Conservation (phyloP, 139 green algal genomes). For the Pycnococcus provasolii region DNA sequence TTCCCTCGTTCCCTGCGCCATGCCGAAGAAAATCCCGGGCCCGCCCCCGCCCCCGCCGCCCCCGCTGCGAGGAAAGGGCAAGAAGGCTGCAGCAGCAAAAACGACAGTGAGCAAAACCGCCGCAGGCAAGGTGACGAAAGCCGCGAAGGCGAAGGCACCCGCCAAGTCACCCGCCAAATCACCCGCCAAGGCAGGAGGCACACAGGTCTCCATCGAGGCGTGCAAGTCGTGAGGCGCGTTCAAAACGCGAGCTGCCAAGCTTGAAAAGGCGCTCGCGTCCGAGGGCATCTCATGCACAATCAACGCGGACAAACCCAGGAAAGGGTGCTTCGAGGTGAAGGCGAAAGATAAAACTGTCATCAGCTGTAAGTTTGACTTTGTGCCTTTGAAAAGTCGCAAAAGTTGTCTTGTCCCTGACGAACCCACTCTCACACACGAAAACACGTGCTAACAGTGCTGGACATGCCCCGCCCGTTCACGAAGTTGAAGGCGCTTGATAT, state of each 20-base stretch:
- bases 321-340: constrained; percentile 33
- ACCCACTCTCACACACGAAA: neutral
- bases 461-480: constrained; percentile 32
- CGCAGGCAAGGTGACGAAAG: too few relatives aligned
- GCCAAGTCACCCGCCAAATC: too few relatives aligned
- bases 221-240: constrained; percentile 39
- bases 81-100: too few relatives aligned
- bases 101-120: too few relatives aligned
- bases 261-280: constrained; percentile 32
- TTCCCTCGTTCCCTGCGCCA: too few relatives aligned
- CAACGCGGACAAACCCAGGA: constrained; percentile 25
- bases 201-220: neutral
- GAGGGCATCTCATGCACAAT: constrained; percentile 22
- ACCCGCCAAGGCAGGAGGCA: neutral
- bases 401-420: neutral
- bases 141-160: too few relatives aligned
- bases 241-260: constrained; percentile 31
- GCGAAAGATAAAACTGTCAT: constrained; percentile 9
- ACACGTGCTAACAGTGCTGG: constrained; percentile 10
- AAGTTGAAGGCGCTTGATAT: constrained; percentile 37
- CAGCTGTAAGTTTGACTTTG: constrained; percentile 4
- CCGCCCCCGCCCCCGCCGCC: too few relatives aligned
- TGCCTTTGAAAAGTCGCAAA: constrained; percentile 13
- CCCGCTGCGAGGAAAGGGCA: too few relatives aligned
- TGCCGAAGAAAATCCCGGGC: too few relatives aligned